These are phyloP conservation scores for Gracilaria gracilis DNA, from an alignment of 23 red algal species.

Conservation along the genomic window DNA sequence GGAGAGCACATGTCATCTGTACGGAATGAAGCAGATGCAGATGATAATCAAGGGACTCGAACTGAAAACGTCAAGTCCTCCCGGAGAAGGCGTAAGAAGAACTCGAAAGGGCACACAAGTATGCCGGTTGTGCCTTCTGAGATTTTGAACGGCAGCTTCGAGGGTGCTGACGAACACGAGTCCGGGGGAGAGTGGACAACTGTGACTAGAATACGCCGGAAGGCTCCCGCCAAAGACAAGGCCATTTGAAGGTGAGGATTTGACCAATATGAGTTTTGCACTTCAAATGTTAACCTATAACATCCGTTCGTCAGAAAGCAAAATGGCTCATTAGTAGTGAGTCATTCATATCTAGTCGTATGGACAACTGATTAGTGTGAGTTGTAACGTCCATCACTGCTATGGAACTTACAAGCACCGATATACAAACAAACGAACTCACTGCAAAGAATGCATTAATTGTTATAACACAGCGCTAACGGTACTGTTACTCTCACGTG, in stretches of 20 bases:
- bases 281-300: no score
- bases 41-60: not conserved
- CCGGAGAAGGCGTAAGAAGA: not conserved
- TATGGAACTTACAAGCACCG: not conserved
- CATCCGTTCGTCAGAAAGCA: not conserved
- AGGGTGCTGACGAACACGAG: not conserved
- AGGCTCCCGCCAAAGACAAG: constrained; percentile 4
- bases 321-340: no score
- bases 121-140: not conserved
- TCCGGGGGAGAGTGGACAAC: constrained; percentile 39
- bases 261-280: not conserved
- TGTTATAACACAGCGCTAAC: not conserved
- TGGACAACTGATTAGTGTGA: not conserved
- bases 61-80: not conserved
- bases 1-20: not conserved
- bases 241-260: not conserved
- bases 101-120: not conserved
- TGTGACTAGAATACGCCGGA: constrained; percentile 40
- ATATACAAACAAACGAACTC: not conserved
- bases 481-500: not conserved
- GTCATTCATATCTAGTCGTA: no score
- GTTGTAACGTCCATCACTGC: not conserved
- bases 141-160: not conserved
- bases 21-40: not conserved
- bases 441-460: not conserved